These are phyloP conservation scores for Paraleonurus japonicus DNA, from an alignment of 257 asterid species.

Conservation along the genomic window DNA sequence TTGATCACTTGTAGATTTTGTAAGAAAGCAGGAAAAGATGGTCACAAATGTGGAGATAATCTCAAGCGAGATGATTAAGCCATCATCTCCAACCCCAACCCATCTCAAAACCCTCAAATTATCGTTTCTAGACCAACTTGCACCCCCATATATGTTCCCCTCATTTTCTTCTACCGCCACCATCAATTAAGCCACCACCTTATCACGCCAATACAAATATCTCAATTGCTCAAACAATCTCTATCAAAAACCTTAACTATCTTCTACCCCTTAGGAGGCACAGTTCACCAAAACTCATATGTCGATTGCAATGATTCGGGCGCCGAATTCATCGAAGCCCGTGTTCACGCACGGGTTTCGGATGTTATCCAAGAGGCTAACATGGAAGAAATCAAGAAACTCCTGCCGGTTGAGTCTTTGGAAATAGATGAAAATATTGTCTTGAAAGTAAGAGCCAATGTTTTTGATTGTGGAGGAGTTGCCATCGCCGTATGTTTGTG, in stretches of 20 bases:
- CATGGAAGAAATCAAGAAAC: constrained; percentile 10
- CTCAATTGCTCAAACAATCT: constrained; percentile 5
- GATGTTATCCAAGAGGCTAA: neutral
- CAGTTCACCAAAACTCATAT: neutral
- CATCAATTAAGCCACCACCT: neutral
- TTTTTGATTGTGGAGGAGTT: constrained; percentile 6
- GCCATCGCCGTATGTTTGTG: neutral
- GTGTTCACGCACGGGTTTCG: constrained; percentile 7
- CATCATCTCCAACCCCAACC: constrained; percentile 23
- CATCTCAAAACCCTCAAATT: constrained; percentile 20
- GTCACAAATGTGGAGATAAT: neutral
- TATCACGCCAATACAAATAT: neutral
- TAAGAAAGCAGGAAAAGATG: neutral
- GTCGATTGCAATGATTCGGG: constrained; percentile 16
- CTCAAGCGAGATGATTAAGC: constrained; percentile 23
- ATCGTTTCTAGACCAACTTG: constrained; percentile 18
- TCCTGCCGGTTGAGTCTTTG: neutral
- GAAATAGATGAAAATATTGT: neutral
- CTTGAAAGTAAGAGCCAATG: neutral
- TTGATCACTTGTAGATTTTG: neutral
- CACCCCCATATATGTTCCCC: constrained; percentile 16
- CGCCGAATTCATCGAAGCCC: constrained; percentile 17
- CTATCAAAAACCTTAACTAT: neutral
- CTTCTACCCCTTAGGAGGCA: constrained; percentile 23
- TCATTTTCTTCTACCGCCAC: constrained; percentile 12